Percentiles rank a stretch among this genome's conserved stretches.
Evolutionary conservation across 495 filamentous ascomycete species (phyloP).

Genomic region (Annulohypoxylon stygium): DNA sequence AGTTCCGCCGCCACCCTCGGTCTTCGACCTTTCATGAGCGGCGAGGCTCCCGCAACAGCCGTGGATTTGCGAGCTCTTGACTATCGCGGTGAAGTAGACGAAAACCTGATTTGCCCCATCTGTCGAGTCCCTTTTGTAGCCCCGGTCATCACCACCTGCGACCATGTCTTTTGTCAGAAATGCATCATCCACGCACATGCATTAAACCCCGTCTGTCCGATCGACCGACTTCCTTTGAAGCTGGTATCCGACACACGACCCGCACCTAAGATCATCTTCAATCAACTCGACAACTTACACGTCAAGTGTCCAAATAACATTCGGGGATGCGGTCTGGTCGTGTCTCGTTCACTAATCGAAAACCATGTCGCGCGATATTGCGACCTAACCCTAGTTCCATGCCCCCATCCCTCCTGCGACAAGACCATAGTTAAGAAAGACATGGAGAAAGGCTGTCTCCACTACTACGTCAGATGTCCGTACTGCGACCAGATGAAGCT

Average conservation of each 20-base stretch:
- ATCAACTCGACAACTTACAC: conserved; percentile 79
- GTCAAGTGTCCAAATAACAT: conserved; percentile 76
- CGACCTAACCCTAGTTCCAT: conserved; percentile 73
- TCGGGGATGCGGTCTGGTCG: conserved; percentile 72
- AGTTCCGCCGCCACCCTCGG: conserved; percentile 34
- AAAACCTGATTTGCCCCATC: conserved; percentile 85
- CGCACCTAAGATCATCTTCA: conserved; percentile 60
- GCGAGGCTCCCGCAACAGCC: conserved; percentile 16
- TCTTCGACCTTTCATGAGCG: conserved; percentile 34
- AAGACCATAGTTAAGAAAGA: conserved; percentile 55
- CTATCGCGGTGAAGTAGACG: conserved; percentile 76
- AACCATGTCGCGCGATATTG: conserved; percentile 84
- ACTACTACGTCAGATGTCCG: conserved; percentile 58
- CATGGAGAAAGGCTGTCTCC: conserved; percentile 62
- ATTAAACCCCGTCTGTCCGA: conserved; percentile 62
- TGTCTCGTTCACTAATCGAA: conserved; percentile 75
- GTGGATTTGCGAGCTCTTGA: conserved; percentile 78
- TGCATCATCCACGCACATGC: conserved; percentile 75
- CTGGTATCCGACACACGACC: conserved; percentile 46
- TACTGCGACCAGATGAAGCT: conserved; percentile 58
- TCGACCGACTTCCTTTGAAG: conserved; percentile 63
- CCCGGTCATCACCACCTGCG: conserved; percentile 79
- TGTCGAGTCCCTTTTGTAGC: conserved; percentile 80
- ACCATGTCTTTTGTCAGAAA: conserved; percentile 75
- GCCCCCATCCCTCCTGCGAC: conserved; percentile 65